Evolutionary conservation across 169 alveolate genomes (phyloP), one percentile per base, ranked within the genome.

Genomic region (Eimeria tenella): DNA sequence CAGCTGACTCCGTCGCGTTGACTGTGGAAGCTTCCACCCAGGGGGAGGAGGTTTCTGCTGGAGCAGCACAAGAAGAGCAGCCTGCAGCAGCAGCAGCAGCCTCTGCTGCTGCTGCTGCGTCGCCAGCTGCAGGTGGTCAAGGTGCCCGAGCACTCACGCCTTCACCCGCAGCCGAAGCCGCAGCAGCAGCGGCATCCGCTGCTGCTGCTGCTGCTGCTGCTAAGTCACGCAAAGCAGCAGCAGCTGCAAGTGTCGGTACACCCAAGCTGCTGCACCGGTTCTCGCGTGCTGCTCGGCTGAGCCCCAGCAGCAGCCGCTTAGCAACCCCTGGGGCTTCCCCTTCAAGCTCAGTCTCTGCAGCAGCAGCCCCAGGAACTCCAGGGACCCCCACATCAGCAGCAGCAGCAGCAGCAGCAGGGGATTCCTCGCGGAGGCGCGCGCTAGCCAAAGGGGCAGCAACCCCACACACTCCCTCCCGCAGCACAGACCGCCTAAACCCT

Each of bases 321-420:
- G 70, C 70, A 9, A 23, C 79, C 25, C 79, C 79, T 9, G 79
- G 11, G 42, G 79, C 25, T 11, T 68, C 79, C n/a, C 79, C 79
- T 9, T 68, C 79, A 68, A 17, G 15, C n/a, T n/a, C 79, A 13
- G 13, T 17, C 79, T 17, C 79, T 23, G 49, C 50, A 13, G 11
- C 79, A 17, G 79, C 79, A 13, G 13, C 50, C 9, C 42, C 50
- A 17, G 23, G 49, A 15, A 15, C 19, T 3, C 21, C 70, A 60
- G 21, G 19, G 21, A 31, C 42, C 42, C 42, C 42, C 11, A 5
- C 79, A 17, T 1, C 79, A 68, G 79, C 79, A 68, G 42, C 50
- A 68, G 79, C 50, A 68, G 79, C 79, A 68, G 79, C 79, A 68
- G 79, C 79, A 68, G 79, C 42, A 68, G 25, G 79, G n/a, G 79